Evolutionary conservation across 371 early-diverging fungal species (phyloP), one percentile per base, ranked within the genome.

Genomic region (Mucor plumbeus): DNA sequence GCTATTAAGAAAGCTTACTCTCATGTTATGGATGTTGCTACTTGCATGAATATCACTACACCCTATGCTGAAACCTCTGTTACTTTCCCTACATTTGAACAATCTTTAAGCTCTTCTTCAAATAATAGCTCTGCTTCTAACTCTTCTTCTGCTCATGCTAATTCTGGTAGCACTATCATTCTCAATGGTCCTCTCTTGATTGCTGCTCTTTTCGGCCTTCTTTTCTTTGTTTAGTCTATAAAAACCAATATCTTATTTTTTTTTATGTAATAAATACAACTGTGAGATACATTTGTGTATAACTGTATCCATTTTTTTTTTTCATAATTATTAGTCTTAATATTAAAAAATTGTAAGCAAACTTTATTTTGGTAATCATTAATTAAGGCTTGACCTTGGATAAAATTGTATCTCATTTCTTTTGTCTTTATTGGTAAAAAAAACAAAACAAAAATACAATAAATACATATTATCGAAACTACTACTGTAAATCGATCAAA

Each of bases 31-130:
- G 26, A 26, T 26, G 26, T 26, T 26, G 26, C 26, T 26, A 26
- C 26, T 26, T 26, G 26, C 26, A 26, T 73, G 67, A 80, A 80
- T 68, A 78, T 83, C 38, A 69, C 79, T 41, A 58, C 78, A 47
- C 80, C 83, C 19, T 83, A 83, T 63, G 59, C 61, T 43, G 80
- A 83, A 61, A 59, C 67, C 17, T 61, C 69, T 34, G 56, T 80
- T 31, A 65, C 70, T 15, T 80, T 75, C 68, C 74, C 67, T 19
- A 66, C 65, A 47, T 75, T 69, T 53, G 72, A 67, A 15, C 63
- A 69, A 43, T 58, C 56, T 39, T 58, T 72, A 40, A 50, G 57
- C 39, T 15, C 65, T 19, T 64, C 66, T 26, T 34, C 70, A 4
- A 65, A 53, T 36, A 34, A 58, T 53, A 55, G 69, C 55, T 54